Evolutionary conservation across 345 rosid species (phyloP).

Genomic region (Citrus reticulata): DNA sequence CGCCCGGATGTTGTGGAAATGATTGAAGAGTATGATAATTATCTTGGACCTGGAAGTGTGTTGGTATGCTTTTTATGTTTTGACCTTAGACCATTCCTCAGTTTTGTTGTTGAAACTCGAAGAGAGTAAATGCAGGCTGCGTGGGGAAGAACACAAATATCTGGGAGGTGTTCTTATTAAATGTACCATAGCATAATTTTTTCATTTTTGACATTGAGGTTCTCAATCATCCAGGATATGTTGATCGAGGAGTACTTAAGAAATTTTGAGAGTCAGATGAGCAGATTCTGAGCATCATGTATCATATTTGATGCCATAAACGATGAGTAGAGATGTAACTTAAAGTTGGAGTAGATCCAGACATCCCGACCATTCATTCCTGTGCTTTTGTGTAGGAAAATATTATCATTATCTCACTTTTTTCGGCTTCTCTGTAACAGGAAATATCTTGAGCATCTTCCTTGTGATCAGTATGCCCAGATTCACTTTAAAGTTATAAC

Average conservation of each 20-base stretch:
- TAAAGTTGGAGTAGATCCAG: neutral
- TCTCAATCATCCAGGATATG: neutral
- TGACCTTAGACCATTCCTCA: neutral
- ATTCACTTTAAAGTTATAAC: neutral
- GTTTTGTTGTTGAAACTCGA: neutral
- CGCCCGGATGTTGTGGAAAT: conserved; percentile 83
- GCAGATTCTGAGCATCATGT: neutral
- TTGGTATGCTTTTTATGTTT: conserved; percentile 49
- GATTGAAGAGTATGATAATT: conserved; percentile 90
- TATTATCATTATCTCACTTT: neutral
- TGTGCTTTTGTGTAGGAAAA: neutral
- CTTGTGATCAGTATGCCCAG: neutral
- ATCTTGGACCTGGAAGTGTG: conserved; percentile 92
- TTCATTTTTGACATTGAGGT: neutral
- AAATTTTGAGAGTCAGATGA: neutral
- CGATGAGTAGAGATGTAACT: neutral
- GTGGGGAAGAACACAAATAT: neutral
- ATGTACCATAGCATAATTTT: neutral
- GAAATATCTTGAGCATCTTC: neutral
- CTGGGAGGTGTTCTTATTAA: neutral
- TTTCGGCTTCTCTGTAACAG: neutral
- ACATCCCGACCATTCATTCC: neutral
- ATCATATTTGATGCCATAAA: neutral
- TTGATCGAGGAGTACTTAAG: neutral
- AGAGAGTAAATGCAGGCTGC: neutral